Evolutionary conservation across 306 rosid genomes (phyloP), one percentile per base, ranked within the genome.

Genomic region (Cicer judaicum): DNA sequence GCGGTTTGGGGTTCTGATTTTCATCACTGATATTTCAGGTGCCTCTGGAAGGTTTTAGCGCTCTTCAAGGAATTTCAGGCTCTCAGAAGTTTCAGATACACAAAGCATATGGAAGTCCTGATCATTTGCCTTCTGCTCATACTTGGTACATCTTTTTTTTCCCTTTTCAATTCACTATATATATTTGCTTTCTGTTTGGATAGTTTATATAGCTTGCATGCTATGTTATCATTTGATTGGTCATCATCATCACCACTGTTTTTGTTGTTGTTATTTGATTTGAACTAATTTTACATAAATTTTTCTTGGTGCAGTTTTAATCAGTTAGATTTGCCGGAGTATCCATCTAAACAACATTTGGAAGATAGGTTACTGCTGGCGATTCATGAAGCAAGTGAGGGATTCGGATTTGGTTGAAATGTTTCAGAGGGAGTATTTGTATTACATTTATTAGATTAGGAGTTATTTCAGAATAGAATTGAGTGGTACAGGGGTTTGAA

Each of bases 51-150:
- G 99, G 99, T 62, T 95, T 95, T 79, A 92, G 99, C 53, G 98
- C 99, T 54, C 97, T 95, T 40, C 99, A 95, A 84, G 99, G 99
- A 73, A 95, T 95, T 71, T 95, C 99, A 53, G 99, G 99, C 79
- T 88, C 96, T 19, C 99, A 95, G 66, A 95, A 88, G 87, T 95
- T 95, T 83, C 99, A 95, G 86, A 95, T 95, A 85, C 99, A 95
- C 88, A 95, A 89, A 78, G 99, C 99, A 7, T 95, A 95, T 50
- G 99, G 99, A 66, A 95, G 99, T 79, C 89, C 91, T 36, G 86
- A 90, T 72, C 99, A 95, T 85, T 88, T 95, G 84, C 99, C 99
- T 47, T 95, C 99, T 79, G 99, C 99, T 70, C 99, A 95, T 79
- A 95, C 99, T 46, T 95, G 99, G 99, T 95, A 92, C 8, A 8